A percentile compares a stretch with the other conserved stretches of the same genome.
Evolutionary conservation across 78 protist genomes (phyloP).

Genomic region (Chrysochromulina tobinii): DNA sequence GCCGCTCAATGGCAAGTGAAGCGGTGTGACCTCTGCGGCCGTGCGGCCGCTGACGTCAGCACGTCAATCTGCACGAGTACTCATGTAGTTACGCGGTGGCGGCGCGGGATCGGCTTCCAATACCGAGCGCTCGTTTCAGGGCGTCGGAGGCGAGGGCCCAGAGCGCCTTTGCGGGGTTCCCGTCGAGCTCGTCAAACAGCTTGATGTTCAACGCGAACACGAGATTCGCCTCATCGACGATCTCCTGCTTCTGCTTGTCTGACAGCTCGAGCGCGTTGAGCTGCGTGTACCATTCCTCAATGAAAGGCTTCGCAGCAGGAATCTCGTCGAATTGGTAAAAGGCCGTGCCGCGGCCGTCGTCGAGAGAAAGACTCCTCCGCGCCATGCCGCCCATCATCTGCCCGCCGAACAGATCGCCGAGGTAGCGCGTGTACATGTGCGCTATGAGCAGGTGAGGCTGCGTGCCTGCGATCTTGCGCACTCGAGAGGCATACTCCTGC

Average conservation of each 20-base stretch:
- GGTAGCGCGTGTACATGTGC: conserved; percentile 23
- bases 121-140: too few species aligned
- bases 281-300: background rate
- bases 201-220: background rate
- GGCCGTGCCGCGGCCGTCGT: background rate
- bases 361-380: background rate
- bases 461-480: background rate
- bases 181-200: background rate
- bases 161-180: too few species aligned
- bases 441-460: background rate
- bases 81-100: too few species aligned
- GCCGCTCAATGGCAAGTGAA: too few species aligned
- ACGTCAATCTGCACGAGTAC: too few species aligned
- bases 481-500: background rate
- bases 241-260: background rate
- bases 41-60: too few species aligned
- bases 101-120: too few species aligned
- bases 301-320: background rate
- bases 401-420: conserved; percentile 1
- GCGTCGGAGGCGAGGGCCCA: too few species aligned
- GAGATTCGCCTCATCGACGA: background rate
- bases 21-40: too few species aligned
- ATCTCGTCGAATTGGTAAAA: background rate
- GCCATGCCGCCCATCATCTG: conserved; percentile 24
- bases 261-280: background rate